These are phyloP conservation scores for Diaporthe sp. DNA, from an alignment of 2,329 filamentous ascomycete genomes.

Conservation along the genomic window DNA sequence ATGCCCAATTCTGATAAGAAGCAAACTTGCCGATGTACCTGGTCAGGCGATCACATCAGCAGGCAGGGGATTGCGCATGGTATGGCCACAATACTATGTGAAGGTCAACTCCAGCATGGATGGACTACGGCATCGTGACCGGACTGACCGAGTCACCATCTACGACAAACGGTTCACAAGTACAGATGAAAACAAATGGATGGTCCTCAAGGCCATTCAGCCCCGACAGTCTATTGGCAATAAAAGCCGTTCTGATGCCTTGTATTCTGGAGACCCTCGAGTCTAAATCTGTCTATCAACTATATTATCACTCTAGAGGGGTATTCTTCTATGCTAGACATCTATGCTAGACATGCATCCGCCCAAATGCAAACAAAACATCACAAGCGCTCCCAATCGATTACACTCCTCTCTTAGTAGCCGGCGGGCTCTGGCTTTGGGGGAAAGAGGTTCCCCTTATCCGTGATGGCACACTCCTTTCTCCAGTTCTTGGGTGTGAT, in stretches of 20 bases:
- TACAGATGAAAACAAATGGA: not conserved
- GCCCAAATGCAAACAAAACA: not conserved
- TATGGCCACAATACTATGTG: not conserved
- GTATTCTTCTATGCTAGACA: slow-evolving; percentile 8
- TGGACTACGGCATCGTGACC: not conserved
- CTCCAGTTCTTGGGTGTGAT: slow-evolving; percentile 88
- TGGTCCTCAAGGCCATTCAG: not conserved
- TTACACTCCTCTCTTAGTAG: slow-evolving; percentile 48
- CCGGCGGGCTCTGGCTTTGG: slow-evolving; percentile 66
- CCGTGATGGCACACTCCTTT: slow-evolving; percentile 61
- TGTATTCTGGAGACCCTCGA: not conserved
- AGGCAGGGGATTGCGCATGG: not conserved
- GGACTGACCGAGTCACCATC: too few relatives aligned
- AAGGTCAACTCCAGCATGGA: not conserved
- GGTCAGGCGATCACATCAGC: not conserved
- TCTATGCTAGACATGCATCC: not conserved
- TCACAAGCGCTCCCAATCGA: not conserved
- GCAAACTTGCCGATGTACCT: not conserved
- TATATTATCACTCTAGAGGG: not conserved
- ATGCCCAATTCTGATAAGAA: too few relatives aligned
- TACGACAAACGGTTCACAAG: too few relatives aligned
- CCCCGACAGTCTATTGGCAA: not conserved
- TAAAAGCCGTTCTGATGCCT: not conserved
- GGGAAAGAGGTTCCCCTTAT: slow-evolving; percentile 60
- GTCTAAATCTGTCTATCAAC: slow-evolving; percentile 12